Evolutionary conservation across 2,329 filamentous ascomycete species (phyloP).

Genomic region (Trichoderma atroviride): DNA sequence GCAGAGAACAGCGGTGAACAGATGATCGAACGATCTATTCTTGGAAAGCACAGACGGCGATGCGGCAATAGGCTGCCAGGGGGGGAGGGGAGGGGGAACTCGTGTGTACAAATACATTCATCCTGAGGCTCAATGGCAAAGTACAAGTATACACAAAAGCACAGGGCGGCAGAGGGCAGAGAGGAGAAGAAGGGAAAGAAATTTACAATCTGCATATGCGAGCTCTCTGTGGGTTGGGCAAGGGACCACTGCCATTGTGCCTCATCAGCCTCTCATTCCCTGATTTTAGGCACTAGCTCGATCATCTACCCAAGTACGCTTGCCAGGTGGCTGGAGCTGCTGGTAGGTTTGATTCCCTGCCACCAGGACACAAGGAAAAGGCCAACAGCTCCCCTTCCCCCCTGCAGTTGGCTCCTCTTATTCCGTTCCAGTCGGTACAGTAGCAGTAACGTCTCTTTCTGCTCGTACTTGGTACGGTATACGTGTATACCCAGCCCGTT

Average conservation of each 20-base stretch:
- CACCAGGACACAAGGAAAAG: not conserved
- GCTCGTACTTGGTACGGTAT: not conserved
- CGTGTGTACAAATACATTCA: not conserved
- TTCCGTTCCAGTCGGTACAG: not conserved
- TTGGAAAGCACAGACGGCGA: not conserved
- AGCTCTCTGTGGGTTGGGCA: not conserved
- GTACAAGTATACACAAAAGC: not conserved
- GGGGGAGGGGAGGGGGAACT: not conserved
- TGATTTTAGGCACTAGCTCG: not conserved
- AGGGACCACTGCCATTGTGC: not conserved
- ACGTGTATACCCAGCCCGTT: not conserved
- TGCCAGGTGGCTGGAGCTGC: constrained; percentile 1
- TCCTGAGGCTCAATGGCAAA: not conserved
- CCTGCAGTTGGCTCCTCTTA: constrained; percentile 17
- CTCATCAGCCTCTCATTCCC: not conserved
- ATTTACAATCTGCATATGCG: not conserved
- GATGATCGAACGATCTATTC: constrained; percentile 23
- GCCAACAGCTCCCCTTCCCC: not conserved
- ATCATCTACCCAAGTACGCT: not conserved
- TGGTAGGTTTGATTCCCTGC: not conserved
- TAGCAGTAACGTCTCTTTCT: not conserved
- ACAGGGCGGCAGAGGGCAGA: not conserved
- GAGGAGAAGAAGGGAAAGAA: not conserved
- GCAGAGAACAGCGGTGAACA: constrained; percentile 27
- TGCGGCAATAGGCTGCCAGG: not conserved